Evolutionary conservation across 2,329 filamentous ascomycete species (phyloP), one percentile per base, ranked within the genome.

Genomic region (Aspergillus neotritici): DNA sequence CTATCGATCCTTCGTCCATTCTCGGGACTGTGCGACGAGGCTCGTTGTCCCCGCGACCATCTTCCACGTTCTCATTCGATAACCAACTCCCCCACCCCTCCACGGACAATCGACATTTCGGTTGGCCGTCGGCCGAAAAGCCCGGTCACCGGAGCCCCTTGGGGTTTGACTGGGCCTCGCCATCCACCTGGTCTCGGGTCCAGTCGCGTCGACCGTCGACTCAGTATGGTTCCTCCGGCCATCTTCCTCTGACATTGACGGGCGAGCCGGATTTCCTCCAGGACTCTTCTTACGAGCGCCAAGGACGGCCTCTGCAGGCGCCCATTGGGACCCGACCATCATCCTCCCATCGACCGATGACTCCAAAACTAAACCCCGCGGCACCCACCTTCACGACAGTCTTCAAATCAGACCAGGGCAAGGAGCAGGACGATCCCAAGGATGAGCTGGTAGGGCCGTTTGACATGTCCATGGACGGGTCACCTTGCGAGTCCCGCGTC

Each of bases 321-420:
- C 79, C 80, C 1, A 96, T 97, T 52, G 91, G 91, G 16, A 94
- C 87, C 36, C 82, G 83, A 3, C 87, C 85, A 63, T 63, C 77
- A 57, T 71, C 73, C 36, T 72, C 74, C 57, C 70, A 83, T 60
- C 65, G 82, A 64, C 69, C 67, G 40, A 59, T 73, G 32, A 71
- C 82, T 66, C 56, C 80, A 36, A 76, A 77, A 54, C 75, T 97
- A 21, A 97, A 98, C 57, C 93, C 93, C 6, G 80, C 87, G 5
- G 93, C 91, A 0, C 90, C 90, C 7, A 87, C 85, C 1, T 97
- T 97, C 62, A 91, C 85, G 66, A 83, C 77, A 8, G 77, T 82
- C 31, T 79, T 93, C 12, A 70, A 65, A 39, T 67, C 69, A 31
- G 68, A 72, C 40, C 64, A 69, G 46, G 69, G 67, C 43, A 74